Conservation (phyloP, 1,139 yeast species). For the Lodderomyces jiufengensis region DNA sequence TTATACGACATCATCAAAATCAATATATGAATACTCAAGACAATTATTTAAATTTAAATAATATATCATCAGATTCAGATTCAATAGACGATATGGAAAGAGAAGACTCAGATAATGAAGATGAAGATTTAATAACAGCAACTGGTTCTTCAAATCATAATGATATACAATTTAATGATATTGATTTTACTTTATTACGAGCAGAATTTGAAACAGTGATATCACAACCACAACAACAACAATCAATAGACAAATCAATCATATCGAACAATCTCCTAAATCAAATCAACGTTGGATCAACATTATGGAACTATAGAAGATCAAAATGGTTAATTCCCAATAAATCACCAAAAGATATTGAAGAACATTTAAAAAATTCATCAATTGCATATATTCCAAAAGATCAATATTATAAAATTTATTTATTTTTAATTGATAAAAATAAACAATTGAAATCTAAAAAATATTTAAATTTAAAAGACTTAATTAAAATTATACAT, state of each 20-base stretch:
- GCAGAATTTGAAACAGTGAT: conserved; percentile 21
- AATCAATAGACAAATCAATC: conserved; percentile 5
- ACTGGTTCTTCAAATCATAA: conserved; percentile 14
- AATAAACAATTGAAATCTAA: conserved; percentile 47
- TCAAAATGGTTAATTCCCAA: conserved; percentile 47
- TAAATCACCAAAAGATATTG: conserved; percentile 13
- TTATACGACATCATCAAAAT: conserved; percentile 19
- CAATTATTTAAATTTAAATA: neutral
- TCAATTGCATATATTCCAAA: conserved; percentile 38
- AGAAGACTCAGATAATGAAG: conserved; percentile 14
- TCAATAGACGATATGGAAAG: conserved; percentile 10
- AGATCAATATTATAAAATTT: conserved; percentile 54
- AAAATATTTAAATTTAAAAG: conserved; percentile 56
- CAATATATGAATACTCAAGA: conserved; percentile 7
- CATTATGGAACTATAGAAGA: conserved; percentile 60
- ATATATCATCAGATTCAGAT: conserved; percentile 2
- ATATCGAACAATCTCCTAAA: neutral
- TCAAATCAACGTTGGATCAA: conserved; percentile 36
- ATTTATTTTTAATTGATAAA: conserved; percentile 55
- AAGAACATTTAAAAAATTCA: conserved; percentile 18
- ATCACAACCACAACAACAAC: conserved; percentile 2
- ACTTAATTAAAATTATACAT: conserved; percentile 56
- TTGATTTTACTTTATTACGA: conserved; percentile 28
- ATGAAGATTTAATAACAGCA: conserved; percentile 2
- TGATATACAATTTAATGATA: conserved; percentile 20